phyloP scores from a whole-genome alignment of 1,284 basidiomycete genomes.

The Ustilago shanxiensis region DNA sequence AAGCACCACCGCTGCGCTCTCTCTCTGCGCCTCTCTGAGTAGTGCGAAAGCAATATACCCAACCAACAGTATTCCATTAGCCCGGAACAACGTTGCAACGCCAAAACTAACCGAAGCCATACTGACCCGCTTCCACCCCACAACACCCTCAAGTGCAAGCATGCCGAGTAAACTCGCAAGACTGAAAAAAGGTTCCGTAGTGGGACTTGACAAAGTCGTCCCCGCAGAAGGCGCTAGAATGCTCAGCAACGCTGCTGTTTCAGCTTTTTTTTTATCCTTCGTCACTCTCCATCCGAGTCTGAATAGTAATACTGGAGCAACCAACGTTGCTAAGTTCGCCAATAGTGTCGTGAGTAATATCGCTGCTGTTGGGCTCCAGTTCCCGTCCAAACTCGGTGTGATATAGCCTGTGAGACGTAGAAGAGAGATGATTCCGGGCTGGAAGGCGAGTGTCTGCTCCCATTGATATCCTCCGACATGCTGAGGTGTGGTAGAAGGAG shows the following conservation, averaged over 20 bases:
- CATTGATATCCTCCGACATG: slow-evolving; percentile 74
- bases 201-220: slow-evolving; percentile 78
- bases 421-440: slow-evolving; percentile 75
- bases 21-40: slow-evolving; percentile 14
- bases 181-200: slow-evolving; percentile 88
- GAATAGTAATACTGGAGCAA: slow-evolving; percentile 75
- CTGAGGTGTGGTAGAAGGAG: slow-evolving; percentile 11
- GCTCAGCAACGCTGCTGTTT: slow-evolving; percentile 78
- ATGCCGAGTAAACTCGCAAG: slow-evolving; percentile 71
- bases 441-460: slow-evolving; percentile 90
- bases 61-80: slow-evolving; percentile 82
- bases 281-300: slow-evolving; percentile 66
- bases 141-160: slow-evolving; percentile 8
- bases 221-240: slow-evolving; percentile 83
- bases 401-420: slow-evolving; percentile 40
- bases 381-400: slow-evolving; percentile 18
- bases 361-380: slow-evolving; percentile 51
- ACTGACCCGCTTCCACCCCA: slow-evolving; percentile 72
- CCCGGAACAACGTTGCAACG: slow-evolving; percentile 79
- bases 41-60: slow-evolving; percentile 74
- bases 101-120: slow-evolving; percentile 78
- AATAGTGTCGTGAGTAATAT: slow-evolving; percentile 39
- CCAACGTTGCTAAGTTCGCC: slow-evolving; percentile 67
- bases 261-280: slow-evolving; percentile 74
- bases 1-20: not conserved